phyloP scores from a whole-genome alignment of 306 rosid species.

The Citrullus amarus region DNA sequence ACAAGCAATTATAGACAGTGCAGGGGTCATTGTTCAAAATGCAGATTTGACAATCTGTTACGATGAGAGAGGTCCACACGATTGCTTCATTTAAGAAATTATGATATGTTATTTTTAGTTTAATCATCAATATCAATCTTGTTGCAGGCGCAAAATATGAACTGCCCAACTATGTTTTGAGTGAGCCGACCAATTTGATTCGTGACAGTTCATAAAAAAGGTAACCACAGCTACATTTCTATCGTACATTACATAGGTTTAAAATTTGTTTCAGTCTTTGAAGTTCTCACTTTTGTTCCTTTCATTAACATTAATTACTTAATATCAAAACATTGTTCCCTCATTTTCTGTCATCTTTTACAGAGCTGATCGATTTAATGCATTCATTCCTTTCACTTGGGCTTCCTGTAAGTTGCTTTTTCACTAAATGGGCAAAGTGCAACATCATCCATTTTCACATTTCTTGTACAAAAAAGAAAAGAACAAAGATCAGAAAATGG shows the following conservation, averaged over 20 bases:
- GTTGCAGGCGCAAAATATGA: slow-evolving; percentile 90
- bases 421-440: not conserved
- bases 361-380: not conserved
- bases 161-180: slow-evolving; percentile 91
- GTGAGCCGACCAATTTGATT: slow-evolving; percentile 95
- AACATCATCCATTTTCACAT: not conserved
- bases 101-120: not conserved
- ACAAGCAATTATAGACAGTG: slow-evolving; percentile 90
- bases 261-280: not conserved
- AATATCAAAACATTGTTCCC: slow-evolving; percentile 25
- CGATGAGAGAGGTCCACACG: slow-evolving; percentile 78
- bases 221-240: slow-evolving; percentile 25
- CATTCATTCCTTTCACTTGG: not conserved
- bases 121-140: not conserved
- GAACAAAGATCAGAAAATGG: not conserved
- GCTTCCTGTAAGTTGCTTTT: not conserved
- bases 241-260: slow-evolving; percentile 2
- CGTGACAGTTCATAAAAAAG: slow-evolving; percentile 37
- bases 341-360: slow-evolving; percentile 12
- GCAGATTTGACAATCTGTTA: slow-evolving; percentile 88
- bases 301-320: not conserved
- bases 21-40: slow-evolving; percentile 91
- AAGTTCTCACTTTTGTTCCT: not conserved
- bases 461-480: not conserved
- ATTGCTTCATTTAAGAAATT: slow-evolving; percentile 12